A percentile compares a stretch with the other conserved stretches of the same genome.
Evolutionary conservation across 352 stramenopile species (phyloP).

Genomic region (Paralagenidium karlingii): DNA sequence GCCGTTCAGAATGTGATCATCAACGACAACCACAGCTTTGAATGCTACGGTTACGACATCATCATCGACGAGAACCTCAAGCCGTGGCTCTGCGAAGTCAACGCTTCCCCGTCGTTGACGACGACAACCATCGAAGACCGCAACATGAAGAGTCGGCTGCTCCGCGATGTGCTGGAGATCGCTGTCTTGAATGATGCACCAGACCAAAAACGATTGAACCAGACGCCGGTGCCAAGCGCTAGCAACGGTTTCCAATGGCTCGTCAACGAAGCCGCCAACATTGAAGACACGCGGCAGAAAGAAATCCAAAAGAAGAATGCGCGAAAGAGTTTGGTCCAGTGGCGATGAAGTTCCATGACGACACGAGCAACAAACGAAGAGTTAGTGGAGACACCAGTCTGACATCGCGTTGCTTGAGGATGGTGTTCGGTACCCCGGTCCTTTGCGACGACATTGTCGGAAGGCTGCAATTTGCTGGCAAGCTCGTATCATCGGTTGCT

Average conservation of each 20-base stretch:
- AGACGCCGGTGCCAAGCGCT: constrained; percentile 25
- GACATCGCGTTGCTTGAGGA: too few species aligned
- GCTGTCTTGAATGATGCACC: constrained; percentile 31
- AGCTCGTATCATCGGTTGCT: too few species aligned
- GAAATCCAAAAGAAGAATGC: constrained; percentile 33
- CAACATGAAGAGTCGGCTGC: constrained; percentile 65
- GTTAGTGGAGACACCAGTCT: too few species aligned
- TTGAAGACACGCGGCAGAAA: constrained; percentile 33
- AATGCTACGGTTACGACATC: constrained; percentile 93
- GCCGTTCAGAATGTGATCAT: constrained; percentile 90
- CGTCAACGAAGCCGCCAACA: constrained; percentile 39
- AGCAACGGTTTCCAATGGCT: constrained; percentile 63
- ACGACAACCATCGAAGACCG: constrained; percentile 59
- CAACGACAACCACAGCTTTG: constrained; percentile 90
- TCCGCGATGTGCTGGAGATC: constrained; percentile 62
- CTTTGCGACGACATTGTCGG: too few species aligned
- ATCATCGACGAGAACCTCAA: constrained; percentile 88
- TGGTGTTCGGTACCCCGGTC: too few species aligned
- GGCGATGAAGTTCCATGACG: constrained; percentile 20
- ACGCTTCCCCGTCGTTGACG: constrained; percentile 57
- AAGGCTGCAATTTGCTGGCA: too few species aligned
- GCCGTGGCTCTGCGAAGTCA: constrained; percentile 88
- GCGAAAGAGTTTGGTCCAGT: constrained; percentile 21
- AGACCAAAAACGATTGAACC: constrained; percentile 22
- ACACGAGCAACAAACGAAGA: too few species aligned